These are phyloP conservation scores for Miscanthus sacchariflorus DNA, from an alignment of 202 grass and related monocot genomes.

Conservation along the genomic window DNA sequence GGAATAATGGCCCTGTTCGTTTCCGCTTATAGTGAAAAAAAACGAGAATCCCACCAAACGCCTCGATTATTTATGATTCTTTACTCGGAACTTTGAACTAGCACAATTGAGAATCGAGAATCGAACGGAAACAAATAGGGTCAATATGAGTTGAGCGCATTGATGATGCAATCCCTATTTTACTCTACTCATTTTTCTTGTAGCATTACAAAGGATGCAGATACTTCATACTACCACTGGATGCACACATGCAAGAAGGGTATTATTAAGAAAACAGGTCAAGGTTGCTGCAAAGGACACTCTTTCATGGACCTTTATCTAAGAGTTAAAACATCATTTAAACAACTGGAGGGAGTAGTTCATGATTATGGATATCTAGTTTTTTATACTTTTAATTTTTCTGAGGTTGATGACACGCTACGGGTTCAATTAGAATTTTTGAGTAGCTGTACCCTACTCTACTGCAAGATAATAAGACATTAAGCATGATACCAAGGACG, in stretches of 20 bases:
- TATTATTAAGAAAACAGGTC: background rate
- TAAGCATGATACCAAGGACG: background rate
- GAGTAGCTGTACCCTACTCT: background rate
- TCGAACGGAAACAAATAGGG: background rate
- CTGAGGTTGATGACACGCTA: background rate
- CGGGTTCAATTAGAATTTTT: background rate
- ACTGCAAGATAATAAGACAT: background rate
- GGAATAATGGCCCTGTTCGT: background rate
- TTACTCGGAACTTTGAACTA: background rate
- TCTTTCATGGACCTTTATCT: background rate
- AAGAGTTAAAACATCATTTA: too few relatives aligned
- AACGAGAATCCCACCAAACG: background rate
- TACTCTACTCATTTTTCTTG: background rate
- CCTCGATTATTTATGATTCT: background rate
- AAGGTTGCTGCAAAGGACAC: background rate
- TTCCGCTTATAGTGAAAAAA: background rate
- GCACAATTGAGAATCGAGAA: background rate
- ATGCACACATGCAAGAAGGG: background rate
- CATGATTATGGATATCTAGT: background rate
- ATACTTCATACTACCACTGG: background rate
- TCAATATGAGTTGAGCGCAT: background rate
- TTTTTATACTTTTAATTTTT: conserved; percentile 14
- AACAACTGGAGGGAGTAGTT: background rate
- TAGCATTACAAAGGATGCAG: background rate
- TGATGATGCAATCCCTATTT: background rate